A percentile compares a stretch with the other conserved stretches of the same genome.
phyloP scores from a whole-genome alignment of 192 early-diverging fungal genomes.

The Coemansia sp. region DNA sequence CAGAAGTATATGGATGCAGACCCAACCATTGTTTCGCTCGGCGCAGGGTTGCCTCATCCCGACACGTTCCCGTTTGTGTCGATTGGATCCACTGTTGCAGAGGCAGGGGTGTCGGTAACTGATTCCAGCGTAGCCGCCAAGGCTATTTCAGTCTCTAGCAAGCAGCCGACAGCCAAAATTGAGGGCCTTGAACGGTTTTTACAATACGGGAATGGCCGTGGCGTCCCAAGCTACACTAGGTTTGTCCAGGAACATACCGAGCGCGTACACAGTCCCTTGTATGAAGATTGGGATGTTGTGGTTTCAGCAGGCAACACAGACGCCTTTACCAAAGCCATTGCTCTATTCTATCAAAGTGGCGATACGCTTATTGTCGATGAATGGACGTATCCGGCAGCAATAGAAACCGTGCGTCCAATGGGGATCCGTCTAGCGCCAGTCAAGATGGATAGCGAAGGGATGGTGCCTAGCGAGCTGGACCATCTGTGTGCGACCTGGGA shows the following conservation, averaged over 20 bases:
- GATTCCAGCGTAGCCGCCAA: conserved; percentile 30
- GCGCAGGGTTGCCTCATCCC: conserved; percentile 70
- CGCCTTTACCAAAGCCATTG: conserved; percentile 59
- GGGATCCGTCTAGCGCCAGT: conserved; percentile 55
- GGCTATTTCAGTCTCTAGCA: background rate
- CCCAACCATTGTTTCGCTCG: conserved; percentile 64
- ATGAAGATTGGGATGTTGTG: conserved; percentile 67
- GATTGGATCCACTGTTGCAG: conserved; percentile 58
- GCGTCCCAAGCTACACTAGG: conserved; percentile 46
- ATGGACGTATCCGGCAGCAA: conserved; percentile 64
- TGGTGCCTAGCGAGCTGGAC: conserved; percentile 62
- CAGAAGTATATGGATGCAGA: conserved; percentile 47
- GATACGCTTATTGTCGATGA: conserved; percentile 64
- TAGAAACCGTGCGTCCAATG: conserved; percentile 58
- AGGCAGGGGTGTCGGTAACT: conserved; percentile 60
- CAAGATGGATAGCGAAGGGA: conserved; percentile 63
- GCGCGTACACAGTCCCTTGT: conserved; percentile 55
- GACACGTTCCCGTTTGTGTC: conserved; percentile 65
- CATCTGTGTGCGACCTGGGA: conserved; percentile 33
- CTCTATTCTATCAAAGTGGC: conserved; percentile 59
- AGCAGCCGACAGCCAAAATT: conserved; percentile 9
- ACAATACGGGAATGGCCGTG: conserved; percentile 66
- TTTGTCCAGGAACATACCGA: conserved; percentile 56
- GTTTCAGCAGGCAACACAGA: conserved; percentile 66
- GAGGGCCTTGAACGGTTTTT: conserved; percentile 57